Evolutionary conservation across 2,329 filamentous ascomycete genomes (phyloP).

Genomic region (Paraphoma chrysanthemicola): DNA sequence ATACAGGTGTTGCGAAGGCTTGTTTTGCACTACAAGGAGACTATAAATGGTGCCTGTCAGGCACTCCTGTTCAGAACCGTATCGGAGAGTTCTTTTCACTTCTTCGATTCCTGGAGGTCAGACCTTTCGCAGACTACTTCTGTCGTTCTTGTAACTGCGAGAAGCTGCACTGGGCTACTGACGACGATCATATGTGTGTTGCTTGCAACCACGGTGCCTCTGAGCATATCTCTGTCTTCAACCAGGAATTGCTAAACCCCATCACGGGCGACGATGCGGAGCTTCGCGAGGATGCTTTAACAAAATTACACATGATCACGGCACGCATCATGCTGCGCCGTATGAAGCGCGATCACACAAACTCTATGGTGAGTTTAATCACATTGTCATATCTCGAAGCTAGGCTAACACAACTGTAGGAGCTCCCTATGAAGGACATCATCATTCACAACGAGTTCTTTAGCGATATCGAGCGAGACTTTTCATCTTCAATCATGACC

Average conservation of each 20-base stretch:
- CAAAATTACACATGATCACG: constrained; percentile 85
- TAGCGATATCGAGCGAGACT: constrained; percentile 93
- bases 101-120: constrained; percentile 86
- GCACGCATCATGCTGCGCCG: constrained; percentile 95
- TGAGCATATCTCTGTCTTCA: constrained; percentile 82
- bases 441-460: constrained; percentile 95
- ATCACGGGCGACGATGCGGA: constrained; percentile 56
- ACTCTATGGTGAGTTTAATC: constrained; percentile 69
- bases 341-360: constrained; percentile 90
- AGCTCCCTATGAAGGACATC: constrained; percentile 93
- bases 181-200: constrained; percentile 73
- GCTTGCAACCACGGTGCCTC: constrained; percentile 71
- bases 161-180: constrained; percentile 81
- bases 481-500: constrained; percentile 94
- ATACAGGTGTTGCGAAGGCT: constrained; percentile 90
- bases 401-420: constrained; percentile 44
- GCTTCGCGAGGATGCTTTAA: constrained; percentile 73
- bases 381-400: background rate
- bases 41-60: constrained; percentile 95
- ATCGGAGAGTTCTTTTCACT: constrained; percentile 98
- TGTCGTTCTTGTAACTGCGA: constrained; percentile 87
- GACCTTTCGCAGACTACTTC: constrained; percentile 90
- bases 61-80: constrained; percentile 94
- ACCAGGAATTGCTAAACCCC: constrained; percentile 92
- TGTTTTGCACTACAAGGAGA: constrained; percentile 88